Evolutionary conservation across 495 filamentous ascomycete species (phyloP), one percentile per base, ranked within the genome.

Genomic region (Penicillium cataractarum): DNA sequence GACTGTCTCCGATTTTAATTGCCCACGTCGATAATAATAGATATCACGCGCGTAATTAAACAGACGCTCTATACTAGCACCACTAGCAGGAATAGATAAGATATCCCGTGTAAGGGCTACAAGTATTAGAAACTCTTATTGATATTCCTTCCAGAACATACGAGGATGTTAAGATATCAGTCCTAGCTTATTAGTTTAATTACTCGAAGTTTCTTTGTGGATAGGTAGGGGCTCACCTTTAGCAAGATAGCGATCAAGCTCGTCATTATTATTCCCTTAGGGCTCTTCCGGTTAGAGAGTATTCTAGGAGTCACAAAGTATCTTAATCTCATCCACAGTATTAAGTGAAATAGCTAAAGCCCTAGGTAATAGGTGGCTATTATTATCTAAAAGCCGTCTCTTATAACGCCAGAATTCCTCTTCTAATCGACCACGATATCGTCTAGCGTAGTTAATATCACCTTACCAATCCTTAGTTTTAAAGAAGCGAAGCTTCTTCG

Each of bases 11-110:
- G 32, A 44, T 24, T 57, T 62, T 27, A 62, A 15, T 6, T 50
- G 52, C 3, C 65, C 52, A 40, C 56, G 57, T 21, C 65, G 46
- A 61, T 67, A 67, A 37, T 67, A 27, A 49, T 33, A 67, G 50
- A 67, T 54, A 63, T 67, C 60, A 33, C 57, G 35, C 52, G 57
- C 46, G 53, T 21, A 63, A 60, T 67, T 61, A 39, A 67, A 67
- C 12, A 67, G 44, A 24, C 60, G 57, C 46, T 67, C 60, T 2
- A 67, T 57, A 37, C 65, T 60, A 27, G 57, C 56, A n/a, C 60
- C 60, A 46, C 39, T 63, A 29, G 64, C 60, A 57, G 60, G 64
- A 29, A 56, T 66, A 1, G 46, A 60, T 8, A 67, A 21, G 27
- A 67, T 53, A 55, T 63, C 65, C n/a, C 37, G 52, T 51, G 57